Conservation (phyloP, 2,329 filamentous ascomycete genomes). For the Phoma sp. region DNA sequence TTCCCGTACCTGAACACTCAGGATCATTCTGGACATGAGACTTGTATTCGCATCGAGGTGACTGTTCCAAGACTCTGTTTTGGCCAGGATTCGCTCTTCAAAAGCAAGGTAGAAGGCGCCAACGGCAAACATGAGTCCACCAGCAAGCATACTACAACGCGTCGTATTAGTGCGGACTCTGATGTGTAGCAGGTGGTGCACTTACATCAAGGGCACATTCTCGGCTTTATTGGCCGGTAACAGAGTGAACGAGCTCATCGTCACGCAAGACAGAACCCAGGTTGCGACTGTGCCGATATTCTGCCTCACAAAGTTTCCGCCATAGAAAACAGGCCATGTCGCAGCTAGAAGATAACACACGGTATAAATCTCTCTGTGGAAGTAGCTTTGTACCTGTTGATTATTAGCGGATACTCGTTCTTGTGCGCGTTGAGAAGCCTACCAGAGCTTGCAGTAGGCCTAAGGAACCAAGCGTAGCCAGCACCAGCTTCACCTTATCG, state of each 20-base stretch:
- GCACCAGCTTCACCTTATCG: slow-evolving; percentile 62
- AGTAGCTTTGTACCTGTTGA: slow-evolving; percentile 83
- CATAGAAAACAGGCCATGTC: slow-evolving; percentile 79
- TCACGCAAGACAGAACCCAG: slow-evolving; percentile 77
- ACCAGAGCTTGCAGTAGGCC: slow-evolving; percentile 77
- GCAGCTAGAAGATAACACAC: slow-evolving; percentile 76
- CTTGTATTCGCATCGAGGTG: slow-evolving; percentile 45
- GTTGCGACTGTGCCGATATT: slow-evolving; percentile 69
- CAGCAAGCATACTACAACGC: slow-evolving; percentile 71
- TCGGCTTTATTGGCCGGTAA: slow-evolving; percentile 87
- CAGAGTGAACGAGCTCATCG: slow-evolving; percentile 91
- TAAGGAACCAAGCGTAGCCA: slow-evolving; percentile 73
- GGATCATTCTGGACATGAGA: slow-evolving; percentile 62
- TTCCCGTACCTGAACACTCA: slow-evolving; percentile 68
- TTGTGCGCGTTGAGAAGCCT: slow-evolving; percentile 21
- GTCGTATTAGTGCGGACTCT: slow-evolving; percentile 10
- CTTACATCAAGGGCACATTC: slow-evolving; percentile 74
- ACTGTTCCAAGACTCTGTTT: slow-evolving; percentile 45
- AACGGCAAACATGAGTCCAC: slow-evolving; percentile 75
- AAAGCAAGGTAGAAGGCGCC: slow-evolving; percentile 81
- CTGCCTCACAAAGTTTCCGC: slow-evolving; percentile 70
- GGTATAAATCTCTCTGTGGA: slow-evolving; percentile 86
- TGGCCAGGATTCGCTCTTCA: slow-evolving; percentile 67
- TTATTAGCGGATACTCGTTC: background rate
- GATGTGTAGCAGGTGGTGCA: background rate